phyloP scores from a whole-genome alignment of 2,329 filamentous ascomycete species.

The Ophiostoma australiae region DNA sequence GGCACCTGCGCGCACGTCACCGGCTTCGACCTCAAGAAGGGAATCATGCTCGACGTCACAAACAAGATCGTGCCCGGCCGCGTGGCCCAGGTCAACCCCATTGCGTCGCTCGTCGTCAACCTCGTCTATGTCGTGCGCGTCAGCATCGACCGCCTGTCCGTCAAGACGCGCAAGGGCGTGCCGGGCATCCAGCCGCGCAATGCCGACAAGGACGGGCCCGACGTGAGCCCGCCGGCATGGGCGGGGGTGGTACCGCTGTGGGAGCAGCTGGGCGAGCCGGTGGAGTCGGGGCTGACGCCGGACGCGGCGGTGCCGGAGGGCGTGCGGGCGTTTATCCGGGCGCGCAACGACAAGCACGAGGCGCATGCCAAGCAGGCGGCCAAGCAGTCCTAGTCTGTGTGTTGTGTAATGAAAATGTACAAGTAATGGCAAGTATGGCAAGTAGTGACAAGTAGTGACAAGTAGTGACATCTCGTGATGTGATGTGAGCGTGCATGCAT shows the following conservation, averaged over 20 bases:
- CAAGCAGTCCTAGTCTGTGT: not conserved
- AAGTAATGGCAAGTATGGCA: no score
- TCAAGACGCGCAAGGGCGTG: slow-evolving; percentile 25
- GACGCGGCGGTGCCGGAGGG: slow-evolving; percentile 19
- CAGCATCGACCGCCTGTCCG: slow-evolving; percentile 24
- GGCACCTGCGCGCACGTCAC: slow-evolving; percentile 24
- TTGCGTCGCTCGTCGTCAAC: slow-evolving; percentile 25
- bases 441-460: no score
- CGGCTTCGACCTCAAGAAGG: slow-evolving; percentile 13
- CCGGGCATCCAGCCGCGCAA: slow-evolving; percentile 27
- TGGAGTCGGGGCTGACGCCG: slow-evolving; percentile 26
- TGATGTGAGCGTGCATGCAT: no score
- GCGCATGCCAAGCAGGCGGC: slow-evolving; percentile 19
- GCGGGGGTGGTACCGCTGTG: slow-evolving; percentile 27
- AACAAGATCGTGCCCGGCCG: slow-evolving; percentile 25
- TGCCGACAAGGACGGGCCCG: slow-evolving; percentile 23
- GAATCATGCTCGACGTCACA: slow-evolving; percentile 26
- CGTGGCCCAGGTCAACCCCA: slow-evolving; percentile 26
- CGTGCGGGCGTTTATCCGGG: slow-evolving; percentile 18
- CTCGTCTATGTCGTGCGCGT: slow-evolving; percentile 26
- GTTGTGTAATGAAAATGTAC: no score
- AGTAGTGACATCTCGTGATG: no score
- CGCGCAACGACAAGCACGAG: slow-evolving; percentile 21
- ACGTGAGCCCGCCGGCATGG: slow-evolving; percentile 21
- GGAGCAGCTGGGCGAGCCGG: slow-evolving; percentile 27